Evolutionary conservation across 2,329 filamentous ascomycete species (phyloP).

Genomic region (Trichoderma sp.): DNA sequence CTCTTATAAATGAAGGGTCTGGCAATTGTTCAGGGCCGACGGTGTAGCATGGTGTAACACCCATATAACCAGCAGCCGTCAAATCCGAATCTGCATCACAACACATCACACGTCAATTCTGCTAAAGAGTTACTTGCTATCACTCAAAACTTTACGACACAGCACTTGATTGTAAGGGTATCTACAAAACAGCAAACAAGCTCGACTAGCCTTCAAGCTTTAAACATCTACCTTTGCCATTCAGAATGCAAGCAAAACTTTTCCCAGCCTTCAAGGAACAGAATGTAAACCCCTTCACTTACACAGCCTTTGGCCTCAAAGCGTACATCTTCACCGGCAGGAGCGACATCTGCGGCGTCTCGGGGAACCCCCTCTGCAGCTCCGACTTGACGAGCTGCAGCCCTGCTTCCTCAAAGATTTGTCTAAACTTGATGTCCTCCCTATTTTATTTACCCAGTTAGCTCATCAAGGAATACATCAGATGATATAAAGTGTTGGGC

Average conservation of each 20-base stretch:
- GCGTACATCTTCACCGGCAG: conserved; percentile 80
- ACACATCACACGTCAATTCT: background rate
- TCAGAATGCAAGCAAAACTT: background rate
- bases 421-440: conserved; percentile 66
- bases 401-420: conserved; percentile 69
- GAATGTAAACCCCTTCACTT: background rate
- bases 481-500: background rate
- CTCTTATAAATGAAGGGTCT: background rate
- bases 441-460: conserved; percentile 2
- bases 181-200: background rate
- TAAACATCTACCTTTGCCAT: background rate
- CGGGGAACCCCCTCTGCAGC: conserved; percentile 68
- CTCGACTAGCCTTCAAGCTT: background rate
- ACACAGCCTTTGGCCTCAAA: conserved; percentile 44
- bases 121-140: background rate
- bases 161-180: background rate
- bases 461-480: background rate
- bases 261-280: background rate
- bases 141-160: background rate
- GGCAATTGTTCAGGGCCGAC: background rate
- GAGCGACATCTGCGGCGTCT: conserved; percentile 47
- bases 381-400: conserved; percentile 70
- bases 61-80: background rate
- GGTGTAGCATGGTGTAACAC: background rate
- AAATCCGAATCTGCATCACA: background rate